phyloP scores from a whole-genome alignment of 495 filamentous ascomycete genomes.

The Articulospora tetracladia region DNA sequence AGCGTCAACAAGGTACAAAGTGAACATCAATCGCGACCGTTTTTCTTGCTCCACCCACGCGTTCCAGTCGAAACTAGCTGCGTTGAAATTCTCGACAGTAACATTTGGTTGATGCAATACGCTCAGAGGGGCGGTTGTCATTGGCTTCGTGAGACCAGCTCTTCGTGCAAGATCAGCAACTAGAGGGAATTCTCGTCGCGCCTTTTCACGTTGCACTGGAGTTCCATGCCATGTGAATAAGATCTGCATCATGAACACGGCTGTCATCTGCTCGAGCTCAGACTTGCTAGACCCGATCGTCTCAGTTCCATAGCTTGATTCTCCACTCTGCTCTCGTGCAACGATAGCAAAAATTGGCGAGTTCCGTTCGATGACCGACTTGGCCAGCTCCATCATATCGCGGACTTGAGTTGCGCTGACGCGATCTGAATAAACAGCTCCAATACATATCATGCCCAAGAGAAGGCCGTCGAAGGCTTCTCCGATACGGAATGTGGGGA shows the following conservation, averaged over 20 bases:
- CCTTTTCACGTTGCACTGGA: slow-evolving; percentile 49
- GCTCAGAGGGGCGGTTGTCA: slow-evolving; percentile 33
- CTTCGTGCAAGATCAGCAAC: slow-evolving; percentile 47
- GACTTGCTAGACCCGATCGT: slow-evolving; percentile 28
- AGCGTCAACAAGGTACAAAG: slow-evolving; percentile 53
- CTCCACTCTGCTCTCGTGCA: slow-evolving; percentile 29
- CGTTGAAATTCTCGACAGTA: slow-evolving; percentile 28
- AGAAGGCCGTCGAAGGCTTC: slow-evolving; percentile 57
- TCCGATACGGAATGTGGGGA: slow-evolving; percentile 60
- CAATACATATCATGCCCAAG: slow-evolving; percentile 60
- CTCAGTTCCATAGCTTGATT: slow-evolving; percentile 31
- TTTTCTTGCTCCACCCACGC: slow-evolving; percentile 67
- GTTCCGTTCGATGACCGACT: slow-evolving; percentile 43
- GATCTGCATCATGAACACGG: slow-evolving; percentile 50
- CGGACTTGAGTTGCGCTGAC: slow-evolving; percentile 49
- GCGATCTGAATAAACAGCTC: slow-evolving; percentile 61
- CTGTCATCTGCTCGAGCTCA: slow-evolving; percentile 58
- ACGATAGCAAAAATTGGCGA: slow-evolving; percentile 41
- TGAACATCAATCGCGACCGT: slow-evolving; percentile 56
- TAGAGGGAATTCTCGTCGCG: slow-evolving; percentile 46
- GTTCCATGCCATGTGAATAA: slow-evolving; percentile 63
- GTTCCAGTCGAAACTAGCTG: slow-evolving; percentile 50
- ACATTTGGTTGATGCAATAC: slow-evolving; percentile 43
- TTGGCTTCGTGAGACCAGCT: slow-evolving; percentile 45
- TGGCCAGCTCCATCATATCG: slow-evolving; percentile 53